Evolutionary conservation across 208 protist species (phyloP), one percentile per base, ranked within the genome.

Genomic region (Herpetomonas muscarum): DNA sequence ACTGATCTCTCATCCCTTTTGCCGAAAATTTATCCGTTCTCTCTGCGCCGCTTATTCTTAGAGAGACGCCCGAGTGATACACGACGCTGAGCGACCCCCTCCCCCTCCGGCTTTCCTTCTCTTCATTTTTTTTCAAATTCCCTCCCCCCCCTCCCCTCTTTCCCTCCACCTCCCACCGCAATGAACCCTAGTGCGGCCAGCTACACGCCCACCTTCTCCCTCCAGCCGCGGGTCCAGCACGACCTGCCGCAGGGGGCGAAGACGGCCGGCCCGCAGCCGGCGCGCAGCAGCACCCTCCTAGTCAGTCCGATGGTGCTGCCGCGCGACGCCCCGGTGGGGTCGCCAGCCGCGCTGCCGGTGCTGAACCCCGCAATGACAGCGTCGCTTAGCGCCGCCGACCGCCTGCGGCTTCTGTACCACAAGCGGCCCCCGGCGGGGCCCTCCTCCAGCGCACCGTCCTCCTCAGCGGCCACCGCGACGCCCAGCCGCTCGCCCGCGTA

Each of bases 111-210:
- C n/a, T n/a, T n/a, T n/a, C n/a, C n/a, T n/a, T n/a, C n/a, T n/a
- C n/a, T n/a, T n/a, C n/a, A n/a, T 39, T 57, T 25, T 57, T n/a
- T 57, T 22, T 32, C 36, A 5, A 28, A 7, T 12, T n/a, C 49
- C 29, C 25, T 24, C 24, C 49, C 9, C 26, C 26, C 6, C 49
- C 49, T 25, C 31, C 52, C 21, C 37, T 48, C 53, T 19, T 19
- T 17, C 28, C 37, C 6, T 19, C 28, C 13, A 25, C 36, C 36
- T 5, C 22, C 25, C 3, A 3, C 9, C 7, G 22, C 12, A 3
- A 81, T 81, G 75, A 81, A 81, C 49, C 60, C 66, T 1, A 62
- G 46, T 26, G 75, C 70, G 0, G 31, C 44, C 24, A 60, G 30
- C n/a, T 81, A 81, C 60, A 58, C 65, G 39, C 75, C 75, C 47